phyloP scores from a whole-genome alignment of 176 grass and related monocot species.

The Carex scoparia region DNA sequence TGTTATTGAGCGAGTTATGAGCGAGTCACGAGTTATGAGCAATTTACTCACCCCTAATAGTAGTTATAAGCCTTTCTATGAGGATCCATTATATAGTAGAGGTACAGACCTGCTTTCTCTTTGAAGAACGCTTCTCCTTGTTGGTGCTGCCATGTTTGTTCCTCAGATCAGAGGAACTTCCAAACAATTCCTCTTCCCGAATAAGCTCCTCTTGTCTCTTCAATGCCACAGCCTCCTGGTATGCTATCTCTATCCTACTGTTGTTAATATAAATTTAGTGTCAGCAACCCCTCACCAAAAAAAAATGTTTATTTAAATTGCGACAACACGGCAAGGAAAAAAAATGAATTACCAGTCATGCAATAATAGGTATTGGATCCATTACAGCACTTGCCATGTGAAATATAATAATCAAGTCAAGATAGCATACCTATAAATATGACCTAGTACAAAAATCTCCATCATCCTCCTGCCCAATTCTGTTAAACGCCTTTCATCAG shows the following conservation, averaged over 20 bases:
- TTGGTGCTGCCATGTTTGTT: slow-evolving; percentile 59
- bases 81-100: neutral
- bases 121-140: slow-evolving; percentile 76
- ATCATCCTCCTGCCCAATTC: slow-evolving; percentile 84
- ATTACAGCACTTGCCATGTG: neutral
- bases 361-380: neutral
- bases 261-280: slow-evolving; percentile 25
- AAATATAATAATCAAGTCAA: neutral
- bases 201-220: slow-evolving; percentile 98
- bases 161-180: slow-evolving; percentile 59
- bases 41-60: no score
- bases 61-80: neutral
- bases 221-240: slow-evolving; percentile 88
- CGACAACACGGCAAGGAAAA: neutral
- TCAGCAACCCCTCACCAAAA: slow-evolving; percentile 4
- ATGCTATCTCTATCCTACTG: slow-evolving; percentile 89
- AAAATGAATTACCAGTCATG: neutral
- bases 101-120: slow-evolving; percentile 78
- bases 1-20: no score
- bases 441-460: slow-evolving; percentile 83
- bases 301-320: neutral
- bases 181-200: slow-evolving; percentile 92
- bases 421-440: slow-evolving; percentile 74
- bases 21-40: no score
- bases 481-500: slow-evolving; percentile 72